phyloP scores from a whole-genome alignment of 2,329 filamentous ascomycete species.

The Gremmenia infestans region DNA sequence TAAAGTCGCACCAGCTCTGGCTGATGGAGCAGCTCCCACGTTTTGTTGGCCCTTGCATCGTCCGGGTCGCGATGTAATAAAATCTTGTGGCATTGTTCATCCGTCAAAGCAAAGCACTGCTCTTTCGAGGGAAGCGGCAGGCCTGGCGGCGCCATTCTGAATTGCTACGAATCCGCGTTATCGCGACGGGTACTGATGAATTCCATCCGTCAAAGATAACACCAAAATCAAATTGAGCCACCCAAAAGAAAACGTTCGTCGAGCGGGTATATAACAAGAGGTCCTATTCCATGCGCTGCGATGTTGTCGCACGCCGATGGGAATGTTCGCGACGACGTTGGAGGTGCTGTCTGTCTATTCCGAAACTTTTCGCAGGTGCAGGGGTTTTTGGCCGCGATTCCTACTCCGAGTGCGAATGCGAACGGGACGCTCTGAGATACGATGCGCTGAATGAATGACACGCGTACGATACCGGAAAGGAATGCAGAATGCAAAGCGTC shows the following conservation, averaged over 20 bases:
- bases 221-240: neutral
- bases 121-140: slow-evolving; percentile 19
- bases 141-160: slow-evolving; percentile 5
- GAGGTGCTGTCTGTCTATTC: neutral
- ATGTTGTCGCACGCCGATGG: neutral
- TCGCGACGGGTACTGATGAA: neutral
- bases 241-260: neutral
- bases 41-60: slow-evolving; percentile 15
- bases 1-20: slow-evolving; percentile 24
- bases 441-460: neutral
- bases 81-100: slow-evolving; percentile 23
- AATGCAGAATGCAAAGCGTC: neutral
- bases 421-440: neutral
- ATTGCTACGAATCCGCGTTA: neutral
- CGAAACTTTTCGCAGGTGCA: neutral
- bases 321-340: neutral
- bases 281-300: neutral
- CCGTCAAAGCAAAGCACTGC: slow-evolving; percentile 22
- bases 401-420: neutral
- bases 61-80: slow-evolving; percentile 19
- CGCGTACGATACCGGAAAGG: neutral
- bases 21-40: slow-evolving; percentile 22
- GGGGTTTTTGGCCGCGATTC: neutral
- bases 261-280: neutral
- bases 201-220: slow-evolving; percentile 8